phyloP scores from a whole-genome alignment of 106 monocot species.

The Triglochin maritima region DNA sequence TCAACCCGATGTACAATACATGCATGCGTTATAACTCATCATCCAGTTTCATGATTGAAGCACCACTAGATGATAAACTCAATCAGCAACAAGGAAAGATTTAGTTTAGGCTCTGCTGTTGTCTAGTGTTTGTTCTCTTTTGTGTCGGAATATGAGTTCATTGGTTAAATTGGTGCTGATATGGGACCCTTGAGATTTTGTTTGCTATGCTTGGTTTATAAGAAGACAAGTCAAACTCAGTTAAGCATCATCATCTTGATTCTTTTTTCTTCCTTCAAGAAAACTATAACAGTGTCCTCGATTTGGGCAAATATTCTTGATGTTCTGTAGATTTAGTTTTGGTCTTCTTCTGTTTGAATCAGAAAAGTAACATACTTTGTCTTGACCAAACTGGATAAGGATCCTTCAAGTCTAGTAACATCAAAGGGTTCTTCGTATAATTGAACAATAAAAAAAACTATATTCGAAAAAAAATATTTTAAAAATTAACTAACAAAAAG shows the following conservation, averaged over 20 bases:
- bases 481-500: not conserved
- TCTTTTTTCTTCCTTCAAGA: not conserved
- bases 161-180: not conserved
- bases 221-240: slow-evolving; percentile 1
- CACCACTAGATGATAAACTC: too few relatives aligned
- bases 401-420: not conserved
- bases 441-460: not conserved
- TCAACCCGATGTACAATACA: too few relatives aligned
- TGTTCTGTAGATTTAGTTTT: not conserved
- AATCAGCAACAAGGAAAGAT: too few relatives aligned
- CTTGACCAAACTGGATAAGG: not conserved
- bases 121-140: too few relatives aligned
- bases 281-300: not conserved
- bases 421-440: not conserved
- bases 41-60: too few relatives aligned
- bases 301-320: not conserved
- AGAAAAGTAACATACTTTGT: not conserved
- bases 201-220: not conserved
- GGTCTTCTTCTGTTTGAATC: not conserved
- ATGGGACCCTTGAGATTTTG: slow-evolving; percentile 1
- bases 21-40: too few relatives aligned
- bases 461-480: not conserved
- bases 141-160: too few relatives aligned
- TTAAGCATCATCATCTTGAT: not conserved
- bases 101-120: too few relatives aligned